Percentiles rank a stretch among this genome's conserved stretches.
Conservation (phyloP, 345 rosid genomes). For the Dimocarpus longan region DNA sequence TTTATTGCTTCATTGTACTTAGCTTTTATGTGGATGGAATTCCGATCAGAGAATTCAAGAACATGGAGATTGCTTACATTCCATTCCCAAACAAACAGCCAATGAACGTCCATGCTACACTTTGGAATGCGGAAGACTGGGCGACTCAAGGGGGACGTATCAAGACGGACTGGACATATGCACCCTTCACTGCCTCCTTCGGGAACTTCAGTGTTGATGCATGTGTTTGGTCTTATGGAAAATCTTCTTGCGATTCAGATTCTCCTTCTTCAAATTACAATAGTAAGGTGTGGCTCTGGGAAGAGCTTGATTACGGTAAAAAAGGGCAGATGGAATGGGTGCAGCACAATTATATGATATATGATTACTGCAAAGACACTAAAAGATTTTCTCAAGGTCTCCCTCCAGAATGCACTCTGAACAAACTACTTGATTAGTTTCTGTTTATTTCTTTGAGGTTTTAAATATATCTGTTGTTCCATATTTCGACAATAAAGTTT, state of each 20-base stretch:
- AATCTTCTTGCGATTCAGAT: constrained; percentile 32
- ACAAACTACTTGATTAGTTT: neutral
- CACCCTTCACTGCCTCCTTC: constrained; percentile 53
- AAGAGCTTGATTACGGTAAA: constrained; percentile 34
- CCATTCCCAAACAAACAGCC: constrained; percentile 57
- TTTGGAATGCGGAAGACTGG: constrained; percentile 77
- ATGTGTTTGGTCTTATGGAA: constrained; percentile 33
- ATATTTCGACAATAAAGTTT: neutral
- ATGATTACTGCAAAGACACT: constrained; percentile 49
- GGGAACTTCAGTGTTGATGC: constrained; percentile 40
- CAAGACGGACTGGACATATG: constrained; percentile 55
- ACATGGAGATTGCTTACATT: constrained; percentile 46
- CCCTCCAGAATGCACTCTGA: constrained; percentile 41
- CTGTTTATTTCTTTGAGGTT: neutral
- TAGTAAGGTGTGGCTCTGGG: constrained; percentile 45
- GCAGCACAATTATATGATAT: constrained; percentile 50
- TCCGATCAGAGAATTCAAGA: constrained; percentile 60
- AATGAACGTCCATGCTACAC: constrained; percentile 61
- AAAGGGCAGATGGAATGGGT: constrained; percentile 50
- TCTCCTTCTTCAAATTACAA: constrained; percentile 14
- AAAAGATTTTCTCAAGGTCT: constrained; percentile 53
- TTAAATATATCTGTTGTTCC: neutral
- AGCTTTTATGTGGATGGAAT: constrained; percentile 54
- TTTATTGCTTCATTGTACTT: neutral
- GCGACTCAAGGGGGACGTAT: constrained; percentile 66